Evolutionary conservation across 176 grass and related monocot species (phyloP).

Genomic region (Panicum miliaceum): DNA sequence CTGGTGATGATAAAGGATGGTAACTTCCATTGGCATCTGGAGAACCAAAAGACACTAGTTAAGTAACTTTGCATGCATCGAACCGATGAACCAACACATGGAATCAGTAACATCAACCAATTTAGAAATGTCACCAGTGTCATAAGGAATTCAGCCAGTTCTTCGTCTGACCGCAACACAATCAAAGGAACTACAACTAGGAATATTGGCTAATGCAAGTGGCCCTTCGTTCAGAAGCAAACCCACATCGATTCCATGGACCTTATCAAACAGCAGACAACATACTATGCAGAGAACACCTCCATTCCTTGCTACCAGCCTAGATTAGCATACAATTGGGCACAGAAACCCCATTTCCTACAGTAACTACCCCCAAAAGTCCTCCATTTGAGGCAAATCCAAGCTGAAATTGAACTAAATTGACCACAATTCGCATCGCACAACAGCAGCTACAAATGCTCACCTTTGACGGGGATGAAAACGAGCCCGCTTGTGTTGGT

Average conservation of each 20-base stretch:
- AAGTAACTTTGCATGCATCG: neutral
- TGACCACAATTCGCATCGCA: neutral
- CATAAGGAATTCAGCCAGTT: neutral
- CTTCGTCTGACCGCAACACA: neutral
- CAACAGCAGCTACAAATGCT: neutral
- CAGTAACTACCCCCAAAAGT: neutral
- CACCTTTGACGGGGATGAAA: slow-evolving; percentile 74
- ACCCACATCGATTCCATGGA: neutral
- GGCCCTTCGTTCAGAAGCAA: neutral
- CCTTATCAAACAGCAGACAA: neutral
- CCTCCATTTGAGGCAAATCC: neutral
- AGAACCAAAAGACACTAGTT: slow-evolving; percentile 21
- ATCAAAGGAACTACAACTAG: neutral
- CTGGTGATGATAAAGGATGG: slow-evolving; percentile 51
- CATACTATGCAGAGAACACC: slow-evolving; percentile 1
- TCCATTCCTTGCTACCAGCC: neutral
- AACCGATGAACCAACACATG: neutral
- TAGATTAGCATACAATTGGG: slow-evolving; percentile 6
- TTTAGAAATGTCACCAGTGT: neutral
- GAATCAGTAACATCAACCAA: neutral
- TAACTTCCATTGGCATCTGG: slow-evolving; percentile 76
- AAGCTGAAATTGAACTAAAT: slow-evolving; percentile 22
- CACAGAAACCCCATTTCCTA: neutral
- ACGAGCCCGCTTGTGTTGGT: slow-evolving; percentile 39
- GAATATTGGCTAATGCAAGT: neutral